Percentiles rank a stretch among this genome's conserved stretches.
These are phyloP conservation scores for Pinus albicaulis DNA, from an alignment of 75 land plant genomes.

Conservation along the genomic window DNA sequence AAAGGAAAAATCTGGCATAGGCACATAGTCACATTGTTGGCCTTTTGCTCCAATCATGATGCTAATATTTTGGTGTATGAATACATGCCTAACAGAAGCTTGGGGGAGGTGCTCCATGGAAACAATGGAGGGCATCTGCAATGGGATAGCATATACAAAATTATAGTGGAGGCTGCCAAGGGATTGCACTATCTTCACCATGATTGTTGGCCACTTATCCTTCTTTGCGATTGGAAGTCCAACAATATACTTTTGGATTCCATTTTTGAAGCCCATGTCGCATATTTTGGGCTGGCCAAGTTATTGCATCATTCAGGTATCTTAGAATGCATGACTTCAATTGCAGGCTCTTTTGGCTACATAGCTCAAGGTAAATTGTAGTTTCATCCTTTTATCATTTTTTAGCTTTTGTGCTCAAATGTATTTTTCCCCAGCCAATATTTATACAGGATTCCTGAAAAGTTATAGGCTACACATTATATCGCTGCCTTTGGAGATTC, in stretches of 20 bases:
- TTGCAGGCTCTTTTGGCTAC: constrained; percentile 85
- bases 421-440: too few species aligned
- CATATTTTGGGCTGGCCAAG: constrained; percentile 65
- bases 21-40: constrained; percentile 63
- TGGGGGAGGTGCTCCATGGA: constrained; percentile 67
- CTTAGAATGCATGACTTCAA: constrained; percentile 66
- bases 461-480: too few species aligned
- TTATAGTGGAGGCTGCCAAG: constrained; percentile 59
- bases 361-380: constrained; percentile 62
- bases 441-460: too few species aligned
- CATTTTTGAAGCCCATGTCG: constrained; percentile 71
- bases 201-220: constrained; percentile 69
- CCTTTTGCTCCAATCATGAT: constrained; percentile 63
- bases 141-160: constrained; percentile 62
- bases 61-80: constrained; percentile 68
- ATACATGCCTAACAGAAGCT: constrained; percentile 73
- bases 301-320: constrained; percentile 49
- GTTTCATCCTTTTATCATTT: too few species aligned
- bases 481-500: too few species aligned
- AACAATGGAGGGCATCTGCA: constrained; percentile 47
- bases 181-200: constrained; percentile 79
- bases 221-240: constrained; percentile 69
- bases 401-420: too few species aligned
- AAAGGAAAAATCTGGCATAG: constrained; percentile 73
- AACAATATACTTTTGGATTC: constrained; percentile 67